Conservation (phyloP, 78 protist genomes). For the Speleostelium caveatum region DNA sequence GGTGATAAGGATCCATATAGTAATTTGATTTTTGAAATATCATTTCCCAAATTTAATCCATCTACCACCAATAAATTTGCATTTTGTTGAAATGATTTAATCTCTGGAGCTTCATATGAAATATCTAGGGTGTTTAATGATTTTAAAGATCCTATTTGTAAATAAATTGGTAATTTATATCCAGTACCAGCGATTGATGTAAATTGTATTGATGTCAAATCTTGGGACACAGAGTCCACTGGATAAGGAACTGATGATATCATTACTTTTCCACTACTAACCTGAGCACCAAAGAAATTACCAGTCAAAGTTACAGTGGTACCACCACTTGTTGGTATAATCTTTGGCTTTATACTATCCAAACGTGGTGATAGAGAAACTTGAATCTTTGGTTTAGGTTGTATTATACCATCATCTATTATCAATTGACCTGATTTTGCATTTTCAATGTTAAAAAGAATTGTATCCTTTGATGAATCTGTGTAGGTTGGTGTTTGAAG, state of each 20-base stretch:
- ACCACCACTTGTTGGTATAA: neutral
- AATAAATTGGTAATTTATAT: neutral
- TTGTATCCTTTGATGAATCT: too few species aligned
- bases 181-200: slow-evolving; percentile 2
- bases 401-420: neutral
- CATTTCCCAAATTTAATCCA: too few species aligned
- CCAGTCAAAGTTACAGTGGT: too few species aligned
- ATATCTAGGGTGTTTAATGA: too few species aligned
- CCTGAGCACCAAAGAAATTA: neutral
- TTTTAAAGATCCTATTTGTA: neutral
- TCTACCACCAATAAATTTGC: too few species aligned
- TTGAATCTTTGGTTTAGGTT: neutral
- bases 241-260: neutral
- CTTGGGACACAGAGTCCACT: neutral
- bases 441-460: too few species aligned
- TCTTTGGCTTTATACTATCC: too few species aligned
- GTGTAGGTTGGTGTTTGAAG: neutral
- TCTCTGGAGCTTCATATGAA: too few species aligned
- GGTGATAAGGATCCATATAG: too few species aligned
- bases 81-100: too few species aligned
- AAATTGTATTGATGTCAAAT: neutral
- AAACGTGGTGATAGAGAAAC: neutral
- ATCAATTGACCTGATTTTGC: neutral
- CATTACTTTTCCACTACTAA: too few species aligned
- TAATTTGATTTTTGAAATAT: too few species aligned